phyloP scores from a whole-genome alignment of 768 basidiomycete genomes.

The Saitozyma sp. region DNA sequence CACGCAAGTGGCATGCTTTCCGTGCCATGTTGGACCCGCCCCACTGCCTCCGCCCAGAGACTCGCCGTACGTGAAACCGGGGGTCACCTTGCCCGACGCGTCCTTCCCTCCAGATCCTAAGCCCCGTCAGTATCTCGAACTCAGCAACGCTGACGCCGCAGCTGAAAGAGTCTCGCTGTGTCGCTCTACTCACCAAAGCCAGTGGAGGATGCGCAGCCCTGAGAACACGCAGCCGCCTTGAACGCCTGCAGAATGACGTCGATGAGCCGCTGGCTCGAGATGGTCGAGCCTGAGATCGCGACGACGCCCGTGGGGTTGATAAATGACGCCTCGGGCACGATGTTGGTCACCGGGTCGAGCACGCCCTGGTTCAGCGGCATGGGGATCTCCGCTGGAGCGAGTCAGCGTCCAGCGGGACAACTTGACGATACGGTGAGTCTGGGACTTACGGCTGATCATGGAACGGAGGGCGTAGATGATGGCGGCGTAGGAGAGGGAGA shows the following conservation, averaged over 20 bases:
- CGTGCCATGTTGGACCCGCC: constrained; percentile 31
- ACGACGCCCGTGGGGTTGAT: constrained; percentile 22
- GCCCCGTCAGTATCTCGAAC: not conserved
- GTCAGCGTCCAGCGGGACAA: constrained; percentile 24
- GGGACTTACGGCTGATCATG: constrained; percentile 20
- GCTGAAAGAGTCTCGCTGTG: not conserved
- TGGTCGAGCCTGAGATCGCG: constrained; percentile 29
- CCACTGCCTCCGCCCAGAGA: constrained; percentile 30
- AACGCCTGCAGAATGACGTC: constrained; percentile 29
- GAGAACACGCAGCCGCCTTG: constrained; percentile 25
- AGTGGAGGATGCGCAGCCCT: constrained; percentile 31
- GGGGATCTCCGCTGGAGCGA: constrained; percentile 10
- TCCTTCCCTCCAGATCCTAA: constrained; percentile 24
- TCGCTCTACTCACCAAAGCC: constrained; percentile 10
- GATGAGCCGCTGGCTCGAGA: constrained; percentile 27
- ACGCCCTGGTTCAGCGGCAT: constrained; percentile 68
- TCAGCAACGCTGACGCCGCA: no score
- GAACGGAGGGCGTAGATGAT: constrained; percentile 28
- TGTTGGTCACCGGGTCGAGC: constrained; percentile 62
- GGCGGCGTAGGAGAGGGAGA: constrained; percentile 22
- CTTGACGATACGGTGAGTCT: constrained; percentile 14
- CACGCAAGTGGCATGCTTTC: not conserved
- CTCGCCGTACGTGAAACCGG: constrained; percentile 29
- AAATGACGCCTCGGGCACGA: constrained; percentile 22
- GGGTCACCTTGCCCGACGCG: constrained; percentile 1